Percentiles rank a stretch among this genome's conserved stretches.
Evolutionary conservation across 192 early-diverging fungal species (phyloP).

Genomic region (Coemansia sp.): DNA sequence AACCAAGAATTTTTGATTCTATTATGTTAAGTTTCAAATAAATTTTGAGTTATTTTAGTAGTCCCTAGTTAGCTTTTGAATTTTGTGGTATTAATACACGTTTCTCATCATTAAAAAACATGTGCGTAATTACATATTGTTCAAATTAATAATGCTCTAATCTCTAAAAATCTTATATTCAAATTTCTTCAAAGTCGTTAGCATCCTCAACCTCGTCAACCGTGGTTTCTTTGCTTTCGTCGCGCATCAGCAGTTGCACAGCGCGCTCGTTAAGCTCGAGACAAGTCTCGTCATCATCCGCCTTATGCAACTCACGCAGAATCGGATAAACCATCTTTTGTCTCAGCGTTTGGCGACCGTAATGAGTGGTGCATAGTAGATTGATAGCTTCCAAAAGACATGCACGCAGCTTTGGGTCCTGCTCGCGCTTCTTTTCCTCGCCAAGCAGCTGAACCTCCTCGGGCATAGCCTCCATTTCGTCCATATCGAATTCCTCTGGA

Average conservation of each 20-base stretch:
- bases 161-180: slow-evolving; percentile 1
- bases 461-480: slow-evolving; percentile 91
- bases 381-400: slow-evolving; percentile 80
- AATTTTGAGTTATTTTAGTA: too few species aligned
- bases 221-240: slow-evolving; percentile 56
- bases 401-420: slow-evolving; percentile 66
- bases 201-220: slow-evolving; percentile 14
- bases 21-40: too few species aligned
- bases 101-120: not conserved
- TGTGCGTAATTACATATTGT: too few species aligned
- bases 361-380: slow-evolving; percentile 69
- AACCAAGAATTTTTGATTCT: too few species aligned
- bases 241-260: slow-evolving; percentile 84
- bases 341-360: slow-evolving; percentile 78
- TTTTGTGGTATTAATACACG: too few species aligned
- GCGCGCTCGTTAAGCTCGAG: slow-evolving; percentile 69
- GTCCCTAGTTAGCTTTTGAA: too few species aligned
- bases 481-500: slow-evolving; percentile 86
- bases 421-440: slow-evolving; percentile 80
- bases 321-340: slow-evolving; percentile 82
- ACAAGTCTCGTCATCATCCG: slow-evolving; percentile 69
- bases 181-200: slow-evolving; percentile 36
- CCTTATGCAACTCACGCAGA: slow-evolving; percentile 76
- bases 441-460: slow-evolving; percentile 88
- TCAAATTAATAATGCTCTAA: too few species aligned